phyloP scores from a whole-genome alignment of 805 yeast species.

The Naumovozyma baii region DNA sequence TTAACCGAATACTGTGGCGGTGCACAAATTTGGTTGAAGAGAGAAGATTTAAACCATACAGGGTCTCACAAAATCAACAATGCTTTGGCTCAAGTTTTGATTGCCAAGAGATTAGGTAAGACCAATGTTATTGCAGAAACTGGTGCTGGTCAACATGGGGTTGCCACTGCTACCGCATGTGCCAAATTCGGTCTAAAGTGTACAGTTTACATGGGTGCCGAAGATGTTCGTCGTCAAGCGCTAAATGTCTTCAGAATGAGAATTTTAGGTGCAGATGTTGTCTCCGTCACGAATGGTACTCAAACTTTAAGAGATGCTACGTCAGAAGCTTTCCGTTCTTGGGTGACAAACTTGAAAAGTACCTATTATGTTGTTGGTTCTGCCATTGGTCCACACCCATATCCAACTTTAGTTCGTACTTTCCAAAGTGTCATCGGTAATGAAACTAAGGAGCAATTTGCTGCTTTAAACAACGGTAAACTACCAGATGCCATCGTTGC shows the following conservation, averaged over 20 bases:
- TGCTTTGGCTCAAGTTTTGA: constrained; percentile 70
- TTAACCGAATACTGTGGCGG: constrained; percentile 88
- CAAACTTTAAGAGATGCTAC: constrained; percentile 96
- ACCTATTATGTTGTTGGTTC: constrained; percentile 97
- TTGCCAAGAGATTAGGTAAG: constrained; percentile 74
- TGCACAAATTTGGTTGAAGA: constrained; percentile 91
- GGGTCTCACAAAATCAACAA: constrained; percentile 84
- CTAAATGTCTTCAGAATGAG: constrained; percentile 95
- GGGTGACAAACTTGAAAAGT: constrained; percentile 80
- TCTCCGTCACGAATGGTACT: constrained; percentile 91
- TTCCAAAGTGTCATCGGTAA: constrained; percentile 96
- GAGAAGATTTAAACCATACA: constrained; percentile 90
- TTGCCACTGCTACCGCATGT: constrained; percentile 86
- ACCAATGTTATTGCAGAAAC: constrained; percentile 76
- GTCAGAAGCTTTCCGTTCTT: constrained; percentile 87
- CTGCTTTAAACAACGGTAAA: constrained; percentile 63
- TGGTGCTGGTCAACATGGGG: constrained; percentile 93
- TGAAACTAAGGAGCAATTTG: constrained; percentile 89
- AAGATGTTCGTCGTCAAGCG: constrained; percentile 97
- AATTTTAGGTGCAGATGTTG: constrained; percentile 89
- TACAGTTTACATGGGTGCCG: constrained; percentile 97
- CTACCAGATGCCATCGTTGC: constrained; percentile 94
- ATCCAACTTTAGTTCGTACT: constrained; percentile 94
- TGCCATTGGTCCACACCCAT: constrained; percentile 98
- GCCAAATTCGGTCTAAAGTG: constrained; percentile 90